Percentiles rank a stretch among this genome's conserved stretches.
Conservation (phyloP, 306 rosid genomes). For the Quercus robur region DNA sequence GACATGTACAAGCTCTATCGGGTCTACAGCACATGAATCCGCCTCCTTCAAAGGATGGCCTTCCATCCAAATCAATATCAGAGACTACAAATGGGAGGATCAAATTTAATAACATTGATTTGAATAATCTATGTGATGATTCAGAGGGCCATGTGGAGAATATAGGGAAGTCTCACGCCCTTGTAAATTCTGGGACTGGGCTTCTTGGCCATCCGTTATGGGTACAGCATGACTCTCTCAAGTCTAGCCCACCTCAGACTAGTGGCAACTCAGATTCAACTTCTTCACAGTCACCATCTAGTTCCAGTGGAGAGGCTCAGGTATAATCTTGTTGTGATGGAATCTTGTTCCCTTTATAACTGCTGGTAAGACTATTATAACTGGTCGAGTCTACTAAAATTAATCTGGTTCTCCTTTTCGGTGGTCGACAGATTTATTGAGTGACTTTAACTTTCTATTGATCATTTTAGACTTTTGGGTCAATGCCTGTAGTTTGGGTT, state of each 20-base stretch:
- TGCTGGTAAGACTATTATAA: background rate
- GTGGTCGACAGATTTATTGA: conserved; percentile 8
- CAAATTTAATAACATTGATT: conserved; percentile 50
- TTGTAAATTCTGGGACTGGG: conserved; percentile 26
- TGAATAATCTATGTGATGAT: conserved; percentile 51
- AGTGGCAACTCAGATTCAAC: conserved; percentile 66
- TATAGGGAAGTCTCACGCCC: conserved; percentile 29
- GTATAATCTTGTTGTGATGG: conserved; percentile 30
- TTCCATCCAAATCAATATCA: conserved; percentile 27
- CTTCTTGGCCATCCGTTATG: conserved; percentile 33
- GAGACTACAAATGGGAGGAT: conserved; percentile 30
- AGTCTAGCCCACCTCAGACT: conserved; percentile 65
- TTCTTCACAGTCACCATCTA: conserved; percentile 67
- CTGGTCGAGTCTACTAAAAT: background rate
- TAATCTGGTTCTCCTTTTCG: conserved; percentile 11
- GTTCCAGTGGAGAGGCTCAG: conserved; percentile 76
- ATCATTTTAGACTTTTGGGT: background rate
- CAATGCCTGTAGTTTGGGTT: background rate
- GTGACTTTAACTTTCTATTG: background rate
- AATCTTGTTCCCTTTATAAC: conserved; percentile 12
- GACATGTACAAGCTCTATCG: conserved; percentile 29
- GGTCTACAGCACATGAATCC: conserved; percentile 27
- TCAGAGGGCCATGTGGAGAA: conserved; percentile 37
- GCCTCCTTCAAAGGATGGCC: conserved; percentile 20
- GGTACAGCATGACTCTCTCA: conserved; percentile 38